Conservation (phyloP, 495 filamentous ascomycete genomes). For the Haplographium delicatum region DNA sequence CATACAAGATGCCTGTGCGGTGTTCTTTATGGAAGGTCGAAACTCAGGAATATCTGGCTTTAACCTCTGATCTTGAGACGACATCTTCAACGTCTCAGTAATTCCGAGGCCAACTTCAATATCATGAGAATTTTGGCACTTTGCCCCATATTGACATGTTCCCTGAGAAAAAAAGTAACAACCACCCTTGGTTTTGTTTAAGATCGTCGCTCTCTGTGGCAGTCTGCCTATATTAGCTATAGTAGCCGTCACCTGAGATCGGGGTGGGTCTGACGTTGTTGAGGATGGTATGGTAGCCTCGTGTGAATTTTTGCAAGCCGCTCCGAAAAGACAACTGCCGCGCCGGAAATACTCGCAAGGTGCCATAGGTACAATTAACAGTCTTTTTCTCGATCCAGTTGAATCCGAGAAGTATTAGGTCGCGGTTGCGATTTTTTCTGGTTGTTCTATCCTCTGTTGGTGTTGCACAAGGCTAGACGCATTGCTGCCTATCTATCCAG, state of each 20-base stretch:
- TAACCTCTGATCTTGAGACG: background rate
- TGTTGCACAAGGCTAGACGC: no score
- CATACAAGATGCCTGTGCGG: background rate
- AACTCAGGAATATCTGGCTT: background rate
- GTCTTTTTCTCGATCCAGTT: no score
- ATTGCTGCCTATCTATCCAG: no score
- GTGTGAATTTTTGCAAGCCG: constrained; percentile 11
- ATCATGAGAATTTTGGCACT: constrained; percentile 2
- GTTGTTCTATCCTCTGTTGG: no score
- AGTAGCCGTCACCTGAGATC: background rate
- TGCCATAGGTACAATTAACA: constrained; percentile 8
- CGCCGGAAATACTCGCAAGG: constrained; percentile 8
- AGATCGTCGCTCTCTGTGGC: background rate
- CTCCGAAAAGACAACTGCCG: constrained; percentile 6
- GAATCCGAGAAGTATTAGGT: no score
- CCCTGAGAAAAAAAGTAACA: constrained; percentile 3
- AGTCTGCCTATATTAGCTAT: background rate
- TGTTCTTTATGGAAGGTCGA: background rate
- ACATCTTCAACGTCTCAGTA: background rate
- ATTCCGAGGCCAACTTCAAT: background rate
- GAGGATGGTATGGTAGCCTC: background rate
- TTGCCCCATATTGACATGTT: background rate
- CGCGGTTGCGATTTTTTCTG: no score
- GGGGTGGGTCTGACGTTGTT: background rate
- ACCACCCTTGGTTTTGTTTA: background rate